Evolutionary conservation across 441 rosid genomes (phyloP).

Genomic region (Brassica balearica): DNA sequence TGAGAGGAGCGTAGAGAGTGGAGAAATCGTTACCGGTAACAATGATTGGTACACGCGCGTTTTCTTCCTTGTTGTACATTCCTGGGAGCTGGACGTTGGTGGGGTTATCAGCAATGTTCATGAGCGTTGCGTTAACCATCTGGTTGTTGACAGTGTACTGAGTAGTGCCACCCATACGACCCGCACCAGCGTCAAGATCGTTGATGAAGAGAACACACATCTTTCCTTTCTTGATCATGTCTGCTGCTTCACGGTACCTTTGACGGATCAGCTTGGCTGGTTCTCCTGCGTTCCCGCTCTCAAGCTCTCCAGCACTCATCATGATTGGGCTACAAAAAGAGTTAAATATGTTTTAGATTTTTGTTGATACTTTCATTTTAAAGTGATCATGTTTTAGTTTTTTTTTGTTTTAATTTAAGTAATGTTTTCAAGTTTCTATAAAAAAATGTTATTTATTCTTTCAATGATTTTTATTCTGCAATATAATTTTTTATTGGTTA

Average conservation of each 20-base stretch:
- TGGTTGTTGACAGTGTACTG: slow-evolving; percentile 99
- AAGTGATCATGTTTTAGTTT: too few relatives aligned
- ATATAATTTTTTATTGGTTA: too few relatives aligned
- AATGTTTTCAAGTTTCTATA: too few relatives aligned
- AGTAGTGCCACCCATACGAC: slow-evolving; percentile 95
- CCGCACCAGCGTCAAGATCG: slow-evolving; percentile 98
- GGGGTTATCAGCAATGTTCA: slow-evolving; percentile 98
- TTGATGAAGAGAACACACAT: slow-evolving; percentile 98
- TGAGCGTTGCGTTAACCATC: slow-evolving; percentile 98
- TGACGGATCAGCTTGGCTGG: slow-evolving; percentile 97
- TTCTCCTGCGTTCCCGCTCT: slow-evolving; percentile 98
- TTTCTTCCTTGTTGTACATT: slow-evolving; percentile 96
- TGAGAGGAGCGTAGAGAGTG: slow-evolving; percentile 90
- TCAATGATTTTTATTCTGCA: too few relatives aligned
- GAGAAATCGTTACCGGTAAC: slow-evolving; percentile 99
- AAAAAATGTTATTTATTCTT: too few relatives aligned
- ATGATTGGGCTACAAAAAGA: slow-evolving; percentile 79
- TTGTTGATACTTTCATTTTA: neutral
- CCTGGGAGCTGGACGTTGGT: slow-evolving; percentile 96
- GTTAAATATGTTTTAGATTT: neutral
- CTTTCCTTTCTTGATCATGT: slow-evolving; percentile 91
- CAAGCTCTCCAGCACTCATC: slow-evolving; percentile 99
- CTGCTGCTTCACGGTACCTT: slow-evolving; percentile 98
- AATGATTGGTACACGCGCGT: slow-evolving; percentile 83
- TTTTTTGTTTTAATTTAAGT: too few relatives aligned